phyloP scores from a whole-genome alignment of 2,329 filamentous ascomycete genomes.

The Ceratocystis variospora region DNA sequence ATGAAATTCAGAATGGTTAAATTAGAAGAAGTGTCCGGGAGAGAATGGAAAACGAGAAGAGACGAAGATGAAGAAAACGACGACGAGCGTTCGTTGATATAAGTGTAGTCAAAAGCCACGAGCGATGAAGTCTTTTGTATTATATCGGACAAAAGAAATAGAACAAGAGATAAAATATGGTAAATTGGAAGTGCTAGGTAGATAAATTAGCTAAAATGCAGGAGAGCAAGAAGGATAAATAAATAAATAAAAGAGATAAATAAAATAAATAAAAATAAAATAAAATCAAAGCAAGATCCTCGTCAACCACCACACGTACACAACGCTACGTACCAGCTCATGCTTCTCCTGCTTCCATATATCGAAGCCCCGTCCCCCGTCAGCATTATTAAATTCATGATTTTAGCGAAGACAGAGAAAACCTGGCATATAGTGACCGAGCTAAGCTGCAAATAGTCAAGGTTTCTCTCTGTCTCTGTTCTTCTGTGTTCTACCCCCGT shows the following conservation, averaged over 20 bases:
- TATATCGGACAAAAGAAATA: not conserved
- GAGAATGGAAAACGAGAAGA: not conserved
- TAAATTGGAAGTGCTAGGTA: not conserved
- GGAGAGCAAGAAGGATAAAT: not conserved
- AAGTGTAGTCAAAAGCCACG: not conserved
- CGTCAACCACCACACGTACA: not conserved
- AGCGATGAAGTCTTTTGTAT: not conserved
- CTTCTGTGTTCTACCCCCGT: not conserved
- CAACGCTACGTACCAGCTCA: not conserved
- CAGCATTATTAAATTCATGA: not conserved
- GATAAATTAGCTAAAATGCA: not conserved
- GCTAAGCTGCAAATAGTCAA: not conserved
- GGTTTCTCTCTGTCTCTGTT: not conserved
- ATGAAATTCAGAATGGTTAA: not conserved
- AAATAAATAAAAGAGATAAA: not conserved
- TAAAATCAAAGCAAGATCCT: not conserved
- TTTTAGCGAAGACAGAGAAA: not conserved
- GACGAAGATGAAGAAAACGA: not conserved
- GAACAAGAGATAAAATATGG: not conserved
- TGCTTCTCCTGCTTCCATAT: not conserved
- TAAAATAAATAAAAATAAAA: not conserved
- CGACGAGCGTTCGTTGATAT: not conserved
- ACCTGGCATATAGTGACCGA: not conserved
- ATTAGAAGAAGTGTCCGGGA: not conserved
- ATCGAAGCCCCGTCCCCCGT: not conserved